Conservation (phyloP, 169 alveolate genomes). For the Babesia bovis region DNA sequence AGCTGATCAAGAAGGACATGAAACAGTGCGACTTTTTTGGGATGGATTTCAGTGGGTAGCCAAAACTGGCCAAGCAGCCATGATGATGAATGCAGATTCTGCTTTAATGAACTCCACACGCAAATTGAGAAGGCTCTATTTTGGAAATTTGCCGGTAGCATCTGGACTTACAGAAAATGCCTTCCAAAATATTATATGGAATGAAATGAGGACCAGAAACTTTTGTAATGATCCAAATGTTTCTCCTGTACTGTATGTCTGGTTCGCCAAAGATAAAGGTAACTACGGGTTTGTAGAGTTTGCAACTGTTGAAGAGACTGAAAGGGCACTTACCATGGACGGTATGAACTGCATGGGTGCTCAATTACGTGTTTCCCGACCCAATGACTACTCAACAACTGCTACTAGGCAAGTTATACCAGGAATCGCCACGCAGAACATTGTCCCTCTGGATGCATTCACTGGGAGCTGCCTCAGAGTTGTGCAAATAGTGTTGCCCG, state of each 20-base stretch:
- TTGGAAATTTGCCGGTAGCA: conserved; percentile 87
- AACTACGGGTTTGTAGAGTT: conserved; percentile 90
- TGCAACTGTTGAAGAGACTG: conserved; percentile 90
- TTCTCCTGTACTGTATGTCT: conserved; percentile 88
- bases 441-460: conserved; percentile 32
- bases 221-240: conserved; percentile 85
- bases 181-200: conserved; percentile 86
- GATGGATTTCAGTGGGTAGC: conserved; percentile 94
- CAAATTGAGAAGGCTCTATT: conserved; percentile 84
- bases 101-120: conserved; percentile 88
- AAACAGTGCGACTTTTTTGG: conserved; percentile 88
- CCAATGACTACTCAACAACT: conserved; percentile 85
- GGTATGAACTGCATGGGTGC: conserved; percentile 89
- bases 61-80: conserved; percentile 78
- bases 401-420: conserved; percentile 51
- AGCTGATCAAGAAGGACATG: conserved; percentile 90
- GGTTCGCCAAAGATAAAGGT: conserved; percentile 92
- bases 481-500: conserved; percentile 44
- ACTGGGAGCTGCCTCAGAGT: conserved; percentile 34
- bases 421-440: not conserved
- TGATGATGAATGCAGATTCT: conserved; percentile 78
- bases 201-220: conserved; percentile 85
- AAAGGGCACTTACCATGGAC: conserved; percentile 86
- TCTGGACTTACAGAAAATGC: conserved; percentile 86
- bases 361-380: conserved; percentile 87